Conservation (phyloP, 257 asterid genomes). For the Solanum pinnatisectum region DNA sequence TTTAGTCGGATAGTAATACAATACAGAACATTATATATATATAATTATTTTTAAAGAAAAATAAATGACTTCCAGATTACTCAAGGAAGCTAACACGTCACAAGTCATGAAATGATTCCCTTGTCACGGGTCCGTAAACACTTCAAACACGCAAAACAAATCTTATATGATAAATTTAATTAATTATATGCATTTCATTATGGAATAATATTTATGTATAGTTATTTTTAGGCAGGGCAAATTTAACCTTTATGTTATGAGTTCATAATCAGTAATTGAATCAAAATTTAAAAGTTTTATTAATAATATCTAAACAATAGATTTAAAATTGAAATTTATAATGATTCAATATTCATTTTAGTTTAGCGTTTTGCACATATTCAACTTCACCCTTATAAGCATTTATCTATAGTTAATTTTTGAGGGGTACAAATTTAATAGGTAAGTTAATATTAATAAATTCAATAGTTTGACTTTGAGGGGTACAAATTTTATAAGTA, state of each 20-base stretch:
- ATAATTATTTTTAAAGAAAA: no score
- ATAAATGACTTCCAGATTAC: neutral
- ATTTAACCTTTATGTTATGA: neutral
- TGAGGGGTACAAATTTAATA: neutral
- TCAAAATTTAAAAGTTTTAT: neutral
- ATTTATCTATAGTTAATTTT: neutral
- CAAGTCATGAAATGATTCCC: neutral
- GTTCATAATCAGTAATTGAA: neutral
- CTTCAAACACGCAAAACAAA: neutral
- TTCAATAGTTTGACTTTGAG: neutral
- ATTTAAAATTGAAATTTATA: neutral
- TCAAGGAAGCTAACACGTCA: neutral
- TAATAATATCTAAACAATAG: neutral
- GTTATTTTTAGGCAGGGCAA: neutral
- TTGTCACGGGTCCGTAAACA: neutral
- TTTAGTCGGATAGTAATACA: fast-evolving
- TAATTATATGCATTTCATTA: neutral
- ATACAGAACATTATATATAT: neutral
- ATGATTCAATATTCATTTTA: neutral
- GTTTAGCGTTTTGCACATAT: neutral
- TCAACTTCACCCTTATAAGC: neutral
- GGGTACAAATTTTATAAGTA: neutral
- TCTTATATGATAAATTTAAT: no score
- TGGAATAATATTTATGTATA: neutral
- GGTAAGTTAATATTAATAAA: neutral